Percentiles rank a stretch among this genome's conserved stretches.
These are phyloP conservation scores for Penicillium glabrum DNA, from an alignment of 2,329 filamentous ascomycete genomes.

Conservation along the genomic window DNA sequence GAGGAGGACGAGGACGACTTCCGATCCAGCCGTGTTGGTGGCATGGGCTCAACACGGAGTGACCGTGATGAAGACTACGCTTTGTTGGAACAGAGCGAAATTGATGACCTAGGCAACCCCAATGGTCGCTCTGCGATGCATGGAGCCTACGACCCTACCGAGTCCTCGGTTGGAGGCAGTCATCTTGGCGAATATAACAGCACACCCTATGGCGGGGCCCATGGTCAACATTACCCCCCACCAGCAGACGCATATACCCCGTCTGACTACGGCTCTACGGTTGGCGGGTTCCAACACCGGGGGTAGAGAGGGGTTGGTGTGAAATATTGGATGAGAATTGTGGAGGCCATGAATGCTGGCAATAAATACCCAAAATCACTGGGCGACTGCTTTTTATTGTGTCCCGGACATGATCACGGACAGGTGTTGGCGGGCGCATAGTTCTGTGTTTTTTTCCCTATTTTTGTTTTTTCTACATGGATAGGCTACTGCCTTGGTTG, in stretches of 20 bases:
- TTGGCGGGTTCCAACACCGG: slow-evolving; percentile 17
- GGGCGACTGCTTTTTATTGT: slow-evolving; percentile 18
- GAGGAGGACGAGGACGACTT: slow-evolving; percentile 48
- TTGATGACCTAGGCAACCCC: slow-evolving; percentile 42
- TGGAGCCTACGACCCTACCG: slow-evolving; percentile 42
- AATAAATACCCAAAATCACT: slow-evolving; percentile 21
- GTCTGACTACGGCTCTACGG: slow-evolving; percentile 14
- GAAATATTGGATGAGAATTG: slow-evolving; percentile 7
- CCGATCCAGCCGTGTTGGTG: slow-evolving; percentile 38
- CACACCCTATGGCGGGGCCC: slow-evolving; percentile 43
- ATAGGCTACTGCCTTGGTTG: slow-evolving; percentile 1
- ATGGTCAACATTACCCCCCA: slow-evolving; percentile 29
- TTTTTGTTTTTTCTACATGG: slow-evolving; percentile 12
- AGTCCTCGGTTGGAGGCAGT: slow-evolving; percentile 27
- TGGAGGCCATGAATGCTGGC: slow-evolving; percentile 8
- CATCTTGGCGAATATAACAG: slow-evolving; percentile 41
- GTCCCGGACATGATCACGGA: slow-evolving; percentile 29
- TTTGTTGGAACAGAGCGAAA: slow-evolving; percentile 49
- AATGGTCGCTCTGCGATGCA: slow-evolving; percentile 38
- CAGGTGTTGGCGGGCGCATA: slow-evolving; percentile 35
- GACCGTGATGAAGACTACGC: slow-evolving; percentile 53
- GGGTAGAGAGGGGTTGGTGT: slow-evolving; percentile 10
- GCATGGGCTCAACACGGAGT: slow-evolving; percentile 42
- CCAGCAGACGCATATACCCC: slow-evolving; percentile 9
- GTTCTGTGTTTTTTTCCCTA: slow-evolving; percentile 18